These are phyloP conservation scores for Monosporascus sp. DNA, from an alignment of 2,329 filamentous ascomycete genomes.

Conservation along the genomic window DNA sequence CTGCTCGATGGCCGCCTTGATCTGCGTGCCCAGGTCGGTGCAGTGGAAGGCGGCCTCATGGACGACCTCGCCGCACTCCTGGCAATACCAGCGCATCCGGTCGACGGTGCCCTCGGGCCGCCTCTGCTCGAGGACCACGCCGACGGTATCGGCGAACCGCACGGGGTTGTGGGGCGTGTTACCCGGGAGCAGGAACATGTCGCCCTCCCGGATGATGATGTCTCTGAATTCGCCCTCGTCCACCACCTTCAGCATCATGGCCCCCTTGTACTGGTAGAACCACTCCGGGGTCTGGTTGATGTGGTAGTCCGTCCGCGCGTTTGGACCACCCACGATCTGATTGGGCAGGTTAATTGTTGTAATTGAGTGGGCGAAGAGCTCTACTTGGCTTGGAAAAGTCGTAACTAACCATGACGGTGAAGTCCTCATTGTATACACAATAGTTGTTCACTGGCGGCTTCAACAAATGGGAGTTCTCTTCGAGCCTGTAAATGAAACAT, in stretches of 20 bases:
- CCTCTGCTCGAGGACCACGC: conserved; percentile 83
- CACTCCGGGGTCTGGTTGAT: conserved; percentile 95
- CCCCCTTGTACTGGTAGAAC: conserved; percentile 95
- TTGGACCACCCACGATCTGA: conserved; percentile 89
- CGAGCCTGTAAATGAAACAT: conserved; percentile 57
- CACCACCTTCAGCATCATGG: conserved; percentile 90
- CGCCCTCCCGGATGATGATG: conserved; percentile 84
- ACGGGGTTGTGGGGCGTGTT: conserved; percentile 97
- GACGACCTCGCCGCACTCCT: conserved; percentile 63
- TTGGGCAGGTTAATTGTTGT: not conserved
- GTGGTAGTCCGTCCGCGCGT: conserved; percentile 95
- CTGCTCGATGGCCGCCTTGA: conserved; percentile 81
- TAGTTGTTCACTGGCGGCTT: conserved; percentile 96
- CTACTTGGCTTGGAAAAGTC: not conserved
- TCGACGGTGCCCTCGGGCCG: conserved; percentile 67
- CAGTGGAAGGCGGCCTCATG: conserved; percentile 86
- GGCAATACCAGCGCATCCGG: conserved; percentile 87
- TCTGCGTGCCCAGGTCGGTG: conserved; percentile 86
- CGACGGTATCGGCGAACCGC: conserved; percentile 88
- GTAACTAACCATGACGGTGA: conserved; percentile 69
- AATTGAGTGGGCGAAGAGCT: conserved; percentile 1
- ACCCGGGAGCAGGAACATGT: conserved; percentile 87
- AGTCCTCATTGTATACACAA: conserved; percentile 83
- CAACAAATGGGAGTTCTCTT: conserved; percentile 85
- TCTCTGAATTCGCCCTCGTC: conserved; percentile 70